These are phyloP conservation scores for Coemansia sp. DNA, from an alignment of 192 early-diverging fungal species.

Conservation along the genomic window DNA sequence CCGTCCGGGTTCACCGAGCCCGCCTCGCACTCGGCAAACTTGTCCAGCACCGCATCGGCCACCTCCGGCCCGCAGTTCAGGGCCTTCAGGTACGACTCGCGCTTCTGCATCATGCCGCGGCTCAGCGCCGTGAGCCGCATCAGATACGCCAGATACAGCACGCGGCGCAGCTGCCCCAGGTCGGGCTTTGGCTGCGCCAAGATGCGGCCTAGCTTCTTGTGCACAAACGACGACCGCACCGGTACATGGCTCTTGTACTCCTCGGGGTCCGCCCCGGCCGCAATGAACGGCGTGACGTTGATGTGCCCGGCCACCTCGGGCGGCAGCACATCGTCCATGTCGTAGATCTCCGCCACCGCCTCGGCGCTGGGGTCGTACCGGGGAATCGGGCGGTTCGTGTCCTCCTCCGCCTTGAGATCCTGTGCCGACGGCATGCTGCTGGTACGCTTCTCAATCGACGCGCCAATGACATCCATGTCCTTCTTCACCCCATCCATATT, in stretches of 20 bases:
- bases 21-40: conserved; percentile 58
- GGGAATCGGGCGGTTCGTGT: conserved; percentile 67
- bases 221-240: conserved; percentile 26
- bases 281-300: conserved; percentile 50
- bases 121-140: conserved; percentile 60
- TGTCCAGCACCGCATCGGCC: conserved; percentile 48
- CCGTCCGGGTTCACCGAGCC: conserved; percentile 48
- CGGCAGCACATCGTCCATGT: conserved; percentile 67
- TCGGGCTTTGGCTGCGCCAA: conserved; percentile 29
- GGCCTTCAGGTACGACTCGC: conserved; percentile 30
- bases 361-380: conserved; percentile 62
- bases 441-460: conserved; percentile 61
- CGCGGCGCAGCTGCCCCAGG: conserved; percentile 35
- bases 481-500: conserved; percentile 61
- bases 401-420: conserved; percentile 49
- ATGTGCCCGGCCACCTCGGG: conserved; percentile 59
- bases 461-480: conserved; percentile 60
- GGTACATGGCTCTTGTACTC: conserved; percentile 15
- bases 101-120: conserved; percentile 44
- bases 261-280: conserved; percentile 41
- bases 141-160: conserved; percentile 73
- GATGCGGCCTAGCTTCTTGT: conserved; percentile 27
- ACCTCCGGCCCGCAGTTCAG: conserved; percentile 56
- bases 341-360: conserved; percentile 71
- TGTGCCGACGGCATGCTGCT: conserved; percentile 57